Base-by-base conservation (phyloP, 2,329 filamentous ascomycete species). In the Elsinoe ampelina region DNA sequence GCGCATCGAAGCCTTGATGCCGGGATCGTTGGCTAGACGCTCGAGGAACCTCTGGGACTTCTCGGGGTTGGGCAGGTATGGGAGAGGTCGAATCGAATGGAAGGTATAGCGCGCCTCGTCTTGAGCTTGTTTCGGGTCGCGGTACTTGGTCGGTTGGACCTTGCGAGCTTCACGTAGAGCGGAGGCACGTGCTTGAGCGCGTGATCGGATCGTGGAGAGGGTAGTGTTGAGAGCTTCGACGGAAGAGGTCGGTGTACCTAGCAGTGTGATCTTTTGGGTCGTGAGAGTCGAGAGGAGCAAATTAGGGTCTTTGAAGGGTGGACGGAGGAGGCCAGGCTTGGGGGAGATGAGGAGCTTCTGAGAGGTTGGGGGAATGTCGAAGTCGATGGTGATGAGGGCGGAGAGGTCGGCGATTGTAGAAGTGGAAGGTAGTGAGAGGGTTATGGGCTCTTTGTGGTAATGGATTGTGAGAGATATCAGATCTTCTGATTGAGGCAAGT, bases 1-100 rank as follows among this genome's bases (percentile, higher is more conserved):
- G 13, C 80, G 77, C 93, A 98, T 98, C 1, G 83, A 80, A 0
- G 85, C 77, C 61, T 84, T 84, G 71, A 98, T 92, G 6, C 93
- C 93, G 0, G 88, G 84, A 69, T 98, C 93, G 59, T 85, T 80
- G 61, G 83, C 83, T 2, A 98, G 77, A 0, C 87, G 81, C 67
- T 86, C 77, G 1, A 98, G 80, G 63, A 92, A 89, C 0, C 78
- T 74, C 3, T 83, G 77, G 10, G 85, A 87, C 55, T 84, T 83
- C 20, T 85, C 79, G 0, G 91, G 85, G 56, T 86, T 80, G 0
- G 90, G 89, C 0, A 97, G 83, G 64, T 92, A 84, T 0, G 81
- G 74, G 0, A 98, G 79, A 0, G 91, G 87, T 1, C 83, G 80
- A 0, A 97, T 76, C 0, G 82, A 81, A 61, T 85, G 79, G 72